Evolutionary conservation across 1,139 yeast genomes (phyloP).

Genomic region (Kurtzmaniella quercitrusa): DNA sequence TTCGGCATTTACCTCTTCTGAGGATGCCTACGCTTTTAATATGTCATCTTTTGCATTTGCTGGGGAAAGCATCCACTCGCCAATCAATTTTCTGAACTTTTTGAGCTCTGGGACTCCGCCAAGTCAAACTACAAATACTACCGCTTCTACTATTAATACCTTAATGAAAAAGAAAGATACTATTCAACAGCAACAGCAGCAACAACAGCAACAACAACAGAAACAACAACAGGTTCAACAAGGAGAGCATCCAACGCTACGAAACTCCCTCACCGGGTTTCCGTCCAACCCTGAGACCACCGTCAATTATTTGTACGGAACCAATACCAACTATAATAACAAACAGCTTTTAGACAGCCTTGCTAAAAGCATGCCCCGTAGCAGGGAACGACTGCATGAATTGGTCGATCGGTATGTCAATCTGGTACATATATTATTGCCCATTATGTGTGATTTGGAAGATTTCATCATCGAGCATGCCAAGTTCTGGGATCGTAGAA

Average conservation of each 20-base stretch:
- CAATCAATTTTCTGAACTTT: neutral
- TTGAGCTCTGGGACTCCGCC: neutral
- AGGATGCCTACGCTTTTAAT: conserved; percentile 31
- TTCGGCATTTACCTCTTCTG: conserved; percentile 19
- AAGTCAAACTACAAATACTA: conserved; percentile 2
- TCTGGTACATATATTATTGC: conserved; percentile 52
- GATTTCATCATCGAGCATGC: conserved; percentile 47
- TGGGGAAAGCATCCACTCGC: conserved; percentile 6
- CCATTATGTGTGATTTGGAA: conserved; percentile 38
- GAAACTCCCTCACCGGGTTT: conserved; percentile 24
- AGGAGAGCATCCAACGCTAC: conserved; percentile 19
- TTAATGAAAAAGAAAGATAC: conserved; percentile 4
- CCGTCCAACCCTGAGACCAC: conserved; percentile 38
- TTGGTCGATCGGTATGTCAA: conserved; percentile 44
- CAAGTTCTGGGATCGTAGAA: conserved; percentile 40
- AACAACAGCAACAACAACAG: conserved; percentile 6
- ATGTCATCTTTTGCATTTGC: conserved; percentile 32
- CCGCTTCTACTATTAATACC: conserved; percentile 8
- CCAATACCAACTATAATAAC: conserved; percentile 39
- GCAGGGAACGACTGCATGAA: conserved; percentile 46
- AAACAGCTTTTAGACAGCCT: conserved; percentile 34
- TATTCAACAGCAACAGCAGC: conserved; percentile 5
- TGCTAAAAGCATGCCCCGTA: conserved; percentile 27
- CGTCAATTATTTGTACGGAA: conserved; percentile 39
- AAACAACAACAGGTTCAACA: conserved; percentile 7